These are phyloP conservation scores for Shiraia sp. DNA, from an alignment of 2,329 filamentous ascomycete species.

Conservation along the genomic window DNA sequence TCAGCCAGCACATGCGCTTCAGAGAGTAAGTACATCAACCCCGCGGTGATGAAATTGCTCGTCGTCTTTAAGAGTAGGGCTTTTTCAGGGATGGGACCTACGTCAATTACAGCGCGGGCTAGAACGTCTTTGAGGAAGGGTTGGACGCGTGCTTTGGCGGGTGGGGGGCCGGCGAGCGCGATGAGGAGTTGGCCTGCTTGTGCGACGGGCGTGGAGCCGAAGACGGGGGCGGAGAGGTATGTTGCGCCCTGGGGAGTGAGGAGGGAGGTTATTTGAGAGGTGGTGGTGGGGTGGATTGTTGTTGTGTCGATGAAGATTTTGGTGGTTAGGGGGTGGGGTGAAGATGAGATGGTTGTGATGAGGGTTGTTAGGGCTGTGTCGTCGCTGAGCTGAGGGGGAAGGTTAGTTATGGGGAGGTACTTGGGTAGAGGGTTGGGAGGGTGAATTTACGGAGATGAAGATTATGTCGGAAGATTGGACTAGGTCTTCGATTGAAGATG, in stretches of 20 bases:
- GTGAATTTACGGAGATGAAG: slow-evolving; percentile 44
- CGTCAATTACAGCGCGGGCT: slow-evolving; percentile 46
- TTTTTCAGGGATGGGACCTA: slow-evolving; percentile 50
- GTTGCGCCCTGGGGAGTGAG: slow-evolving; percentile 33
- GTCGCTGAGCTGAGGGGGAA: slow-evolving; percentile 41
- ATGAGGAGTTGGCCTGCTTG: slow-evolving; percentile 53
- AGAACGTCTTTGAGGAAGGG: slow-evolving; percentile 50
- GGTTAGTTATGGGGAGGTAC: not conserved
- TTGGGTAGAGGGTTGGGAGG: not conserved
- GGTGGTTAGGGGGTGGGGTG: slow-evolving; percentile 24
- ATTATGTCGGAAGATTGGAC: slow-evolving; percentile 24
- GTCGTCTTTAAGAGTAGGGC: slow-evolving; percentile 55
- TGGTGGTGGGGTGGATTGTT: slow-evolving; percentile 55
- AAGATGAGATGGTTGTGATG: slow-evolving; percentile 24
- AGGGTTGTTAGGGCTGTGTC: slow-evolving; percentile 47
- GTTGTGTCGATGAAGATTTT: slow-evolving; percentile 57
- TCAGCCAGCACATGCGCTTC: slow-evolving; percentile 57
- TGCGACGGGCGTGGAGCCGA: slow-evolving; percentile 57
- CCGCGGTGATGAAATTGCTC: slow-evolving; percentile 55
- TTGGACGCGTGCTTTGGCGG: slow-evolving; percentile 40
- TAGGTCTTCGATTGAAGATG: slow-evolving; percentile 18
- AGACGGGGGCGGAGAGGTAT: slow-evolving; percentile 55
- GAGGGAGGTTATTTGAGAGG: slow-evolving; percentile 29
- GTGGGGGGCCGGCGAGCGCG: slow-evolving; percentile 49
- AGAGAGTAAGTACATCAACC: slow-evolving; percentile 54